Conservation (phyloP, 169 alveolate species). For the Plasmodium sp. region DNA sequence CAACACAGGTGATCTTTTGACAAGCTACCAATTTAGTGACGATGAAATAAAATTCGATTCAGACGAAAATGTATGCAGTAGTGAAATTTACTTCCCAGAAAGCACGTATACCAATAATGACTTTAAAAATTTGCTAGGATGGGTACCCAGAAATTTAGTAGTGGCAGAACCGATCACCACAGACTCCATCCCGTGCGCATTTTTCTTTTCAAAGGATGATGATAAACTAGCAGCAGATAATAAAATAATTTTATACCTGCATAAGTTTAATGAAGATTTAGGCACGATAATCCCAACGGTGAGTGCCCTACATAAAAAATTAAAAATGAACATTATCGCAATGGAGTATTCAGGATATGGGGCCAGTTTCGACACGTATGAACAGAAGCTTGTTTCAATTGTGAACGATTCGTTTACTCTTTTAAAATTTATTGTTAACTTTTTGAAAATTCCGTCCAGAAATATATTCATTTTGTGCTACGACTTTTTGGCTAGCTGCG, state of each 20-base stretch:
- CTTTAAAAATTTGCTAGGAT: slow-evolving; percentile 70
- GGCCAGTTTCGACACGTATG: slow-evolving; percentile 44
- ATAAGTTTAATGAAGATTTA: slow-evolving; percentile 63
- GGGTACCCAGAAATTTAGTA: slow-evolving; percentile 68
- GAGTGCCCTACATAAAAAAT: slow-evolving; percentile 43
- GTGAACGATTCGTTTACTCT: slow-evolving; percentile 65
- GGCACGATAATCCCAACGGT: slow-evolving; percentile 70
- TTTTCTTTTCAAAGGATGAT: slow-evolving; percentile 18
- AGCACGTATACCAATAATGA: slow-evolving; percentile 63
- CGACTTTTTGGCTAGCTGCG: slow-evolving; percentile 68
- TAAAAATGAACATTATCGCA: slow-evolving; percentile 58
- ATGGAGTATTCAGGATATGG: slow-evolving; percentile 75
- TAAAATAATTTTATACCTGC: slow-evolving; percentile 57
- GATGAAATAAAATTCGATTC: slow-evolving; percentile 67
- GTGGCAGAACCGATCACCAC: slow-evolving; percentile 24
- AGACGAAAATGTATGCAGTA: slow-evolving; percentile 21
- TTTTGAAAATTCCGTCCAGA: slow-evolving; percentile 39
- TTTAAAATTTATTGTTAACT: slow-evolving; percentile 55
- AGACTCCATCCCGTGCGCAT: slow-evolving; percentile 70
- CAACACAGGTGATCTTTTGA: background rate
- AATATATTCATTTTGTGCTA: slow-evolving; percentile 50
- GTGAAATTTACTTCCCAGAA: slow-evolving; percentile 32
- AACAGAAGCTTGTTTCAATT: slow-evolving; percentile 52
- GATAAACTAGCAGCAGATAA: background rate
- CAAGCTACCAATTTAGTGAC: slow-evolving; percentile 64